A percentile compares a stretch with the other conserved stretches of the same genome.
Conservation (phyloP, 805 yeast species). For the Lachancea mirantina region DNA sequence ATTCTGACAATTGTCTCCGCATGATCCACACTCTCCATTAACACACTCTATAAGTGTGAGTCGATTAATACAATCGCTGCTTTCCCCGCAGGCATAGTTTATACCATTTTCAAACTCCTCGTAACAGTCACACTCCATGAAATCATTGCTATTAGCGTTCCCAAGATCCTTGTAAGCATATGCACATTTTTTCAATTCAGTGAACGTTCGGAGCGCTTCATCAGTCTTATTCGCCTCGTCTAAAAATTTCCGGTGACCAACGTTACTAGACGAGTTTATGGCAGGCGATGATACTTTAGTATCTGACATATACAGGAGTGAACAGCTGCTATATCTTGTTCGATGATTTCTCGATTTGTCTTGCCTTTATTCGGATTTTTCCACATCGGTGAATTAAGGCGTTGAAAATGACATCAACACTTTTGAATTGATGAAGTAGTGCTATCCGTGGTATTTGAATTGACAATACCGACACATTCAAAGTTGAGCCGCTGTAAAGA, state of each 20-base stretch:
- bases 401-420: no score
- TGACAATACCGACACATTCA: no score
- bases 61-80: conserved; percentile 86
- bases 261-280: background rate
- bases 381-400: no score
- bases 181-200: conserved; percentile 47
- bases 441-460: no score
- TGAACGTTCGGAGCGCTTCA: conserved; percentile 61
- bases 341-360: no score
- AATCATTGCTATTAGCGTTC: conserved; percentile 57
- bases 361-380: no score
- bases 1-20: conserved; percentile 77
- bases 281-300: no score
- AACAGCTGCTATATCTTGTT: no score
- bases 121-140: conserved; percentile 85
- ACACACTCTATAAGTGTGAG: conserved; percentile 89
- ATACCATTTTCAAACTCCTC: conserved; percentile 40
- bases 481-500: no score
- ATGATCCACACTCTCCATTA: conserved; percentile 50
- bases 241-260: conserved; percentile 14
- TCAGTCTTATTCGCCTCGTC: conserved; percentile 51
- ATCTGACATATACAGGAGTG: no score
- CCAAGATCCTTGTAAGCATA: conserved; percentile 62
- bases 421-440: no score
- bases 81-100: conserved; percentile 73